Evolutionary conservation across 768 basidiomycete genomes (phyloP), one percentile per base, ranked within the genome.

Genomic region (Phaffia australis): DNA sequence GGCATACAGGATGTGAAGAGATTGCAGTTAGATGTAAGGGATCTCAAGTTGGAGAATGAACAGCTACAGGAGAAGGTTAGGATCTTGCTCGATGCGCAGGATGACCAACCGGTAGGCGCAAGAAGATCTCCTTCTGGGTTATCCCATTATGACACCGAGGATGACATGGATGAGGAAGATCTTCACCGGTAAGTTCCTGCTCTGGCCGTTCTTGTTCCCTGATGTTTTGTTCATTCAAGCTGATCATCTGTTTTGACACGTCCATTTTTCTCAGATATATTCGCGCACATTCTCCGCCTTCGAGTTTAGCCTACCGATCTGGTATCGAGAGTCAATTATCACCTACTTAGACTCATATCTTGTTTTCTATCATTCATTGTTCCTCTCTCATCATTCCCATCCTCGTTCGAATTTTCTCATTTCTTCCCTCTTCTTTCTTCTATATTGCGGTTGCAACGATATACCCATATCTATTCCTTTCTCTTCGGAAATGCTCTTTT

Each of bases 11-110:
- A 71, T 30, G 56, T 88, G 48, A 89, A 93, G 77, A 86, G 85
- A 75, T 83, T 95, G 69, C 85, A 85, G 75, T 83, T 80, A 75
- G 89, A 94, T 74, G 92, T 91, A 75, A 81, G 83, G 21, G 81
- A 79, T 42, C 83, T 92, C 66, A 85, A 86, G 75, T 83, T 84
- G 65, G 89, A 92, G 77, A 92, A 92, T 75, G 87, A 88, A 73
- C 85, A 90, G 71, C 82, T 92, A 54, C 85, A 86, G n/a, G 88
- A 89, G 75, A 91, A 90, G 81, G 90, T 94, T 71, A 87, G 85
- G 65, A 81, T 93, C 56, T 80, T 94, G 19, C 82, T 94, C 62
- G 89, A 91, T 25, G 32, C 52, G 19, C 60, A 62, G 51, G 65
- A 66, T 3, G 35, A 62, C 55, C 46, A 56, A n/a, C 47, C 30